These are phyloP conservation scores for Physcomitrium patens DNA, from an alignment of 225 moss, liverwort and hornwort genomes.

Conservation along the genomic window DNA sequence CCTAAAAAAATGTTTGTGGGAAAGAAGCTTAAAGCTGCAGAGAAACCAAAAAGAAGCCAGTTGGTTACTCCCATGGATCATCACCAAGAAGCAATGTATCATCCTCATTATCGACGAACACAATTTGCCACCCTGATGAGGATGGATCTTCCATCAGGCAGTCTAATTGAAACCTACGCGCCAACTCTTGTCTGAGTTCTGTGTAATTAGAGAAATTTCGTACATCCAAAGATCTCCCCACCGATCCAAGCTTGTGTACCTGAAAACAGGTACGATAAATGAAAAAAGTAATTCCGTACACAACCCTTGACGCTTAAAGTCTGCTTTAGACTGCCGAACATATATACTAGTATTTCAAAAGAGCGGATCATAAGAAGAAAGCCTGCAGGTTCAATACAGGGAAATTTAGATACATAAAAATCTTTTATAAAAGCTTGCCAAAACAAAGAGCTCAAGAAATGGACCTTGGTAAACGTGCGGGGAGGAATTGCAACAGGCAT, in stretches of 20 bases:
- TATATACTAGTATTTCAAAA: neutral
- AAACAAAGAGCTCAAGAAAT: conserved; percentile 33
- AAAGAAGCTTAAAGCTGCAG: neutral
- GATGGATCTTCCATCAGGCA: conserved; percentile 82
- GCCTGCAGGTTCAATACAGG: neutral
- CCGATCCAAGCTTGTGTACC: conserved; percentile 91
- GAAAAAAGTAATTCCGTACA: conserved; percentile 22
- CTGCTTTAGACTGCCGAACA: no score
- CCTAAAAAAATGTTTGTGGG: conserved; percentile 11
- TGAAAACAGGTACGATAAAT: conserved; percentile 33
- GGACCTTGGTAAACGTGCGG: conserved; percentile 93
- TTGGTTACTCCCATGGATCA: conserved; percentile 99
- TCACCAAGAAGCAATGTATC: conserved; percentile 92
- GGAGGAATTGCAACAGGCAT: conserved; percentile 51
- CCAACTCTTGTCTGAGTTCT: conserved; percentile 76
- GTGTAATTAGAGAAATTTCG: conserved; percentile 78
- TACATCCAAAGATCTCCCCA: conserved; percentile 92
- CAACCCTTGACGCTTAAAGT: conserved; percentile 23
- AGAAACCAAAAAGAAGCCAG: neutral
- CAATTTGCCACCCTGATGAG: conserved; percentile 84
- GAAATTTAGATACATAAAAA: conserved; percentile 8
- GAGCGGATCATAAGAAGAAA: conserved; percentile 19
- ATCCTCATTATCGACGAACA: conserved; percentile 91
- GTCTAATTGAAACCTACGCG: conserved; percentile 82
- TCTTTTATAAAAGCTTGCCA: conserved; percentile 6